Base-by-base conservation (phyloP, 192 early-diverging fungal genomes). In the Backusella tuberculispora region DNA sequence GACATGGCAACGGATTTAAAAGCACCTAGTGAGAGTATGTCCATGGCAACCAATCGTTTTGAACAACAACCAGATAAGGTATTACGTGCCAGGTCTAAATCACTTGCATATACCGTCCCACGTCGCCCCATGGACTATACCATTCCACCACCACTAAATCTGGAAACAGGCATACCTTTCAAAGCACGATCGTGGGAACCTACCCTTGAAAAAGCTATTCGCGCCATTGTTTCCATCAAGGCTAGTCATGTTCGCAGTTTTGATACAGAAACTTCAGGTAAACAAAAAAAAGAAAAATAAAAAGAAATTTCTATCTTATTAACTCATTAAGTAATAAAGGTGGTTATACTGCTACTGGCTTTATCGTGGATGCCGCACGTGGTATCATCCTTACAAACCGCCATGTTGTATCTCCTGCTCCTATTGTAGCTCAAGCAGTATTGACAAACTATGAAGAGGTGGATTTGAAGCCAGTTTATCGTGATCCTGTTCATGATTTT, bases 401-500 rank as follows among this genome's bases (percentile, higher is more conserved):
- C 14, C 93, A 95, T 78, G 93, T 95, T 13, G 91, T 93, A 12
- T 90, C 88, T 6, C 82, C 90, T 13, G 92, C 89, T 0, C 93
- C 93, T 8, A 88, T 92, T 74, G 87, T 91, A 24, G 92, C 88
- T 48, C 87, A 91, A 76, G 92, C 90, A 8, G 82, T 92, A 9
- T 86, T 92, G 73, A 85, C 89, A 75, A 90, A 95, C 73, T 89
- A 91, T 70, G 92, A 95, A 77, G 92, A 92, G 65, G 90, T 93
- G 21, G 88, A 88, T 45, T 82, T 92, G 34, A 83, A 85, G 19
- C 89, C 90, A 7, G 86, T 95, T 29, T 95, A 93, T 74, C 89
- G 92, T 66, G 93, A 95, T 71, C 93, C 93, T 0, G 86, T 95
- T 63, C 93, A 95, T 77, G 93, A 95, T 83, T 95, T 93, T 90